Evolutionary conservation across 306 rosid species (phyloP).

Genomic region (Bauhinia variegata): DNA sequence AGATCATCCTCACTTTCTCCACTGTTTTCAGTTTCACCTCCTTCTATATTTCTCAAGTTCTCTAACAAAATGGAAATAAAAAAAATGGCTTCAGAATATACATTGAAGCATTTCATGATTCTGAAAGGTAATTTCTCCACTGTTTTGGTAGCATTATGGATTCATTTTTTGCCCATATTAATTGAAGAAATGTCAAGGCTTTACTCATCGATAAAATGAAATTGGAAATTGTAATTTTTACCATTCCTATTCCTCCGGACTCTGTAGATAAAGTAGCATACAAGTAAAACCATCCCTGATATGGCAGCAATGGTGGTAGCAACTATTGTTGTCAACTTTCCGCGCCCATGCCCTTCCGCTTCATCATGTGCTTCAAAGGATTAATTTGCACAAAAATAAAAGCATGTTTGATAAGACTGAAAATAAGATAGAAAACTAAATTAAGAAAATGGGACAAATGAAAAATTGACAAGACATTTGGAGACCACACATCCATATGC

Average conservation of each 20-base stretch:
- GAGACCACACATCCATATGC: too few species aligned
- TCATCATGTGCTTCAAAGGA: neutral
- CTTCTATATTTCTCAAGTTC: neutral
- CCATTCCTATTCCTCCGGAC: neutral
- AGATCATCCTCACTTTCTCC: constrained; percentile 11
- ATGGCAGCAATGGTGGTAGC: constrained; percentile 7
- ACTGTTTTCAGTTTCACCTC: neutral
- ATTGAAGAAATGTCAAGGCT: too few species aligned
- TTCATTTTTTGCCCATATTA: too few species aligned
- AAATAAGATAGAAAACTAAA: neutral
- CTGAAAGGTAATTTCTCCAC: too few species aligned
- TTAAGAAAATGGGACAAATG: neutral
- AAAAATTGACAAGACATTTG: neutral
- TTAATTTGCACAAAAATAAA: too few species aligned
- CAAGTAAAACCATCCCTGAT: constrained; percentile 30
- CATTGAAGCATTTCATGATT: too few species aligned
- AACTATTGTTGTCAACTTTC: constrained; percentile 34
- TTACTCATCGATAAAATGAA: too few species aligned
- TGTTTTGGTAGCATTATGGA: too few species aligned
- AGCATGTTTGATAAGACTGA: too few species aligned
- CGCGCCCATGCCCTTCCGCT: constrained; percentile 6
- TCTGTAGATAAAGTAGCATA: neutral
- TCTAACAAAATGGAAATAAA: too few species aligned
- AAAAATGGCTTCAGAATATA: neutral
- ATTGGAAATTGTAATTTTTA: too few species aligned